Conservation (phyloP, 176 grass and related monocot species). For the Musa troglodytarum region DNA sequence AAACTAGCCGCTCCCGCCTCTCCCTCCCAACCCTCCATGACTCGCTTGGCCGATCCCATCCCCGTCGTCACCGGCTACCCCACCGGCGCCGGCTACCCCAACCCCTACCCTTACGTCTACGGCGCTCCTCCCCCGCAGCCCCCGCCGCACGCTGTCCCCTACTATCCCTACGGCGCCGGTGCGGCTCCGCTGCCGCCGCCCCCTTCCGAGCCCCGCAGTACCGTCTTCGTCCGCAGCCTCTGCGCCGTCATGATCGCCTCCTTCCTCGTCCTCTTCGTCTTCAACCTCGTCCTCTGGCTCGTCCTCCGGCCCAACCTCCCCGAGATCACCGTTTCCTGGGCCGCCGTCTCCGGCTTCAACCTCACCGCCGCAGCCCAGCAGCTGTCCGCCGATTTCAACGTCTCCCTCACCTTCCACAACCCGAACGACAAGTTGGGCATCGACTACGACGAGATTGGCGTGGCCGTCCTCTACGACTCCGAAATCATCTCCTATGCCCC, state of each 20-base stretch:
- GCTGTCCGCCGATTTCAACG: conserved; percentile 47
- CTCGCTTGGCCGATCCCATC: conserved; percentile 19
- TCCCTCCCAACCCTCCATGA: conserved; percentile 26
- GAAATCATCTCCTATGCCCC: conserved; percentile 40
- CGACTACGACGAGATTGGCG: conserved; percentile 34
- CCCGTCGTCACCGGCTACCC: conserved; percentile 67
- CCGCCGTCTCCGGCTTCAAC: conserved; percentile 43
- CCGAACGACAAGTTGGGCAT: conserved; percentile 61
- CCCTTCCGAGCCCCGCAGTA: not conserved
- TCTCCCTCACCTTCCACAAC: conserved; percentile 44
- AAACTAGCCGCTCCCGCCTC: conserved; percentile 6
- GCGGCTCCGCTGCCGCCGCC: not conserved
- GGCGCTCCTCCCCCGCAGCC: conserved; percentile 7
- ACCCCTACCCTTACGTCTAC: conserved; percentile 12
- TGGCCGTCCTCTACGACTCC: conserved; percentile 28
- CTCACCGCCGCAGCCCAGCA: conserved; percentile 25
- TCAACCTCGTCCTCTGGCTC: conserved; percentile 65
- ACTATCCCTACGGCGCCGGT: conserved; percentile 20
- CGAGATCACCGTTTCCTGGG: conserved; percentile 41
- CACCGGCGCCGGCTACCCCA: not conserved
- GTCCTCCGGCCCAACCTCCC: conserved; percentile 56
- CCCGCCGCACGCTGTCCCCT: not conserved
- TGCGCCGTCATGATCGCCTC: conserved; percentile 39
- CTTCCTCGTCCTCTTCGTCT: conserved; percentile 49
- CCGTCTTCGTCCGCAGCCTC: conserved; percentile 44